These are phyloP conservation scores for Trebouxia sp. DNA, from an alignment of 139 green algal species.

Conservation along the genomic window DNA sequence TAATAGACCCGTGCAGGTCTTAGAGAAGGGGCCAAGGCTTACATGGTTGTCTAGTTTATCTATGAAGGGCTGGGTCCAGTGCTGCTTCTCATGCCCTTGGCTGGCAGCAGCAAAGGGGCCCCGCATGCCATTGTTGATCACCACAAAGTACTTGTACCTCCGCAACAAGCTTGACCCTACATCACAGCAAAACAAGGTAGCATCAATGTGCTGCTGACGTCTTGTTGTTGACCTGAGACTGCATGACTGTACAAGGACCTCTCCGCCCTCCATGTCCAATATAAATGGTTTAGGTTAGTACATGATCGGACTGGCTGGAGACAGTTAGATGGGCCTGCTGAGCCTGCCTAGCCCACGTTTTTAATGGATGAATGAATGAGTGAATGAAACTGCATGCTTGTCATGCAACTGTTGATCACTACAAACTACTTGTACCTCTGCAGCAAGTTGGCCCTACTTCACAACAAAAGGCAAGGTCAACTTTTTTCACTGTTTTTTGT, in stretches of 20 bases:
- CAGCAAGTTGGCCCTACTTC: not conserved
- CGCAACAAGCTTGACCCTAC: not conserved
- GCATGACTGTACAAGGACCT: too few relatives aligned
- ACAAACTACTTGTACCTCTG: constrained; percentile 22
- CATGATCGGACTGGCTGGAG: too few relatives aligned
- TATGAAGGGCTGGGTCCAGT: constrained; percentile 33
- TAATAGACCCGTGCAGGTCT: too few relatives aligned
- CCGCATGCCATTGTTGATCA: constrained; percentile 41
- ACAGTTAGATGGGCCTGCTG: too few relatives aligned
- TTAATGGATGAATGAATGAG: too few relatives aligned
- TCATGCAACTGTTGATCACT: constrained; percentile 39
- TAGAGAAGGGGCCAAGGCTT: not conserved
- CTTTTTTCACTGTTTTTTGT: too few relatives aligned
- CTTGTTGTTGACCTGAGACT: too few relatives aligned
- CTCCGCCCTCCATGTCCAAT: too few relatives aligned
- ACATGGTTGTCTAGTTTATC: not conserved
- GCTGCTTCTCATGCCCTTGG: not conserved
- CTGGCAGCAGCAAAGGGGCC: constrained; percentile 23
- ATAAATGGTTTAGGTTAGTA: too few relatives aligned
- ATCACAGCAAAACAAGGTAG: not conserved
- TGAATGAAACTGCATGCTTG: too few relatives aligned
- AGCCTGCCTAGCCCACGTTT: too few relatives aligned
- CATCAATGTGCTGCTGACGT: too few relatives aligned
- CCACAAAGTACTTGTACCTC: constrained; percentile 18
- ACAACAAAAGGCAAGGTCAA: not conserved